phyloP scores from a whole-genome alignment of 2,329 filamentous ascomycete species.

The Hirsutella minnesotensis region DNA sequence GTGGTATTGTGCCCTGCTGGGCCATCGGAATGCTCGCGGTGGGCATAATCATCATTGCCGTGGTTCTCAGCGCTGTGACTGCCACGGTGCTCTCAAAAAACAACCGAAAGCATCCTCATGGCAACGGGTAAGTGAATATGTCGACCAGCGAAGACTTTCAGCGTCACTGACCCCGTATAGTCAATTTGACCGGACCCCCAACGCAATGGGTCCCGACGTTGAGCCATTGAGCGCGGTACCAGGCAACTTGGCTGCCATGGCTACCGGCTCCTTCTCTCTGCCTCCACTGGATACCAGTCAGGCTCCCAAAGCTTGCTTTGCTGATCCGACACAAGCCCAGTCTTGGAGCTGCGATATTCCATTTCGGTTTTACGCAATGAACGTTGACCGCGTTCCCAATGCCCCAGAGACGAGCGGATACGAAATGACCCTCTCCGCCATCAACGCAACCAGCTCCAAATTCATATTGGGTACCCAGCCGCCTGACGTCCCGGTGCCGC shows the following conservation, averaged over 20 bases:
- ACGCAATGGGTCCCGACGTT: constrained; percentile 32
- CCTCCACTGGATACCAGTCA: constrained; percentile 38
- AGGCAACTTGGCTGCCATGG: constrained; percentile 36
- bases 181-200: constrained; percentile 16
- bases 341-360: constrained; percentile 54
- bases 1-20: constrained; percentile 51
- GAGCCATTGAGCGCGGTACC: constrained; percentile 38
- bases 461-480: constrained; percentile 45
- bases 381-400: constrained; percentile 19
- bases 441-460: constrained; percentile 25
- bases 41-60: constrained; percentile 38
- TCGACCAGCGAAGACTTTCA: too few species aligned
- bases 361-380: constrained; percentile 30
- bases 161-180: constrained; percentile 3
- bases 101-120: background rate
- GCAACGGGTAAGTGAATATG: constrained; percentile 13
- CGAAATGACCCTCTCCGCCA: constrained; percentile 23
- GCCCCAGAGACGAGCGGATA: constrained; percentile 24
- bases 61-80: constrained; percentile 43
- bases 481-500: constrained; percentile 26
- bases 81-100: constrained; percentile 12
- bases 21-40: constrained; percentile 39
- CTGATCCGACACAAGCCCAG: constrained; percentile 37
- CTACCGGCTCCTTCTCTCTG: constrained; percentile 44
- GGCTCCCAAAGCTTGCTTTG: constrained; percentile 43